These are phyloP conservation scores for Alternaria consortialis DNA, from an alignment of 2,329 filamentous ascomycete genomes.

Conservation along the genomic window DNA sequence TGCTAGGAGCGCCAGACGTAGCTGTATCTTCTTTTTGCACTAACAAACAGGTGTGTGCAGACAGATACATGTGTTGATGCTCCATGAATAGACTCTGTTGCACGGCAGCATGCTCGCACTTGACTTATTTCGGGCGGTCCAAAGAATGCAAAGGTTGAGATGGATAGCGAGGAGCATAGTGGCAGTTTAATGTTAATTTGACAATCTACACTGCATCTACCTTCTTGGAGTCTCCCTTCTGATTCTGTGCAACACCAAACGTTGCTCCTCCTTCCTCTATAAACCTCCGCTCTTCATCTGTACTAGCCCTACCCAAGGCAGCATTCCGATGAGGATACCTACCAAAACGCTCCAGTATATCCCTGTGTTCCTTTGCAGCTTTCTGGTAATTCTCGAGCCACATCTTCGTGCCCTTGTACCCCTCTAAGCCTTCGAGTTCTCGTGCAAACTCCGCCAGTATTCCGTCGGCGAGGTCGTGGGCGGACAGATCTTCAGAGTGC, in stretches of 20 bases:
- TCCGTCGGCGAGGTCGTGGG: conserved; percentile 54
- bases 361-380: conserved; percentile 59
- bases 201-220: background rate
- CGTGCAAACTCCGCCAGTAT: conserved; percentile 45
- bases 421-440: conserved; percentile 44
- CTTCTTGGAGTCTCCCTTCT: conserved; percentile 9
- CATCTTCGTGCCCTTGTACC: conserved; percentile 40
- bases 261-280: conserved; percentile 56
- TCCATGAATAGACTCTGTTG: background rate
- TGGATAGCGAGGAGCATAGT: background rate
- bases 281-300: conserved; percentile 61
- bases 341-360: conserved; percentile 64
- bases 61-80: background rate
- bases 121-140: background rate
- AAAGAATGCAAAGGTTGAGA: background rate
- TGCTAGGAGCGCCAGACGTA: fast-evolving
- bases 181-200: background rate
- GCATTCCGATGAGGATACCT: conserved; percentile 68
- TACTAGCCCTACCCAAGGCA: conserved; percentile 60
- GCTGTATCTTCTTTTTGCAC: background rate
- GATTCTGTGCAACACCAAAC: conserved; percentile 48
- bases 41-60: background rate
- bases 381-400: conserved; percentile 43
- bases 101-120: background rate
- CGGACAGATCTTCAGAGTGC: conserved; percentile 63